Evolutionary conservation across 257 asterid genomes (phyloP).

Genomic region (Cordia subcordata): DNA sequence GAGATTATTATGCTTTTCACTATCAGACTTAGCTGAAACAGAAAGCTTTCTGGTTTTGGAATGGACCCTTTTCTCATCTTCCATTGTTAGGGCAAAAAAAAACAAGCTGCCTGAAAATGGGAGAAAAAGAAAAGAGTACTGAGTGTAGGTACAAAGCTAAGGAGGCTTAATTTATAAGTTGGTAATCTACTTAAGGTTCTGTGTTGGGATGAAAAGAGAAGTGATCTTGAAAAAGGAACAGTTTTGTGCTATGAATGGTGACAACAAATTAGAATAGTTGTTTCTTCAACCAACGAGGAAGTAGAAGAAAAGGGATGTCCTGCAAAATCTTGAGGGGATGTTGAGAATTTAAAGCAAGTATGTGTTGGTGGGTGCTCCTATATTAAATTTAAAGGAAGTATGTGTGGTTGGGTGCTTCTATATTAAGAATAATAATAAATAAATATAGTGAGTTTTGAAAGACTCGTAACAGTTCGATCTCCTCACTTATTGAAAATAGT

Average conservation of each 20-base stretch:
- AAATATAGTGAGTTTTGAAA: no score
- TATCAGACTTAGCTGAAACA: neutral
- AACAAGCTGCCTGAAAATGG: neutral
- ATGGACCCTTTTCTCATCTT: neutral
- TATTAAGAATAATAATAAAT: no score
- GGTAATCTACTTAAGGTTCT: neutral
- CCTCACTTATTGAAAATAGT: no score
- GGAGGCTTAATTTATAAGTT: no score
- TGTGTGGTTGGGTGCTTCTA: no score
- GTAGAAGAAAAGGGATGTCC: neutral
- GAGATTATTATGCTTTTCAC: neutral
- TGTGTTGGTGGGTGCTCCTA: no score
- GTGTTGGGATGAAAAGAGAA: no score
- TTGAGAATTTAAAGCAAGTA: neutral
- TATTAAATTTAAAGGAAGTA: no score
- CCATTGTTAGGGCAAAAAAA: constrained; percentile 28
- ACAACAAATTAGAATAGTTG: neutral
- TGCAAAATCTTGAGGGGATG: constrained; percentile 1
- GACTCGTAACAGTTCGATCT: no score
- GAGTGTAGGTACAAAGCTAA: no score
- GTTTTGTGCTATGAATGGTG: neutral
- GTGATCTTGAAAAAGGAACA: constrained; percentile 1
- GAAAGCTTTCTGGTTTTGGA: neutral
- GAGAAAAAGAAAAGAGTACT: neutral
- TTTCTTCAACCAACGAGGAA: neutral